phyloP scores from a whole-genome alignment of 257 asterid species.

The Solanum pinnatisectum region DNA sequence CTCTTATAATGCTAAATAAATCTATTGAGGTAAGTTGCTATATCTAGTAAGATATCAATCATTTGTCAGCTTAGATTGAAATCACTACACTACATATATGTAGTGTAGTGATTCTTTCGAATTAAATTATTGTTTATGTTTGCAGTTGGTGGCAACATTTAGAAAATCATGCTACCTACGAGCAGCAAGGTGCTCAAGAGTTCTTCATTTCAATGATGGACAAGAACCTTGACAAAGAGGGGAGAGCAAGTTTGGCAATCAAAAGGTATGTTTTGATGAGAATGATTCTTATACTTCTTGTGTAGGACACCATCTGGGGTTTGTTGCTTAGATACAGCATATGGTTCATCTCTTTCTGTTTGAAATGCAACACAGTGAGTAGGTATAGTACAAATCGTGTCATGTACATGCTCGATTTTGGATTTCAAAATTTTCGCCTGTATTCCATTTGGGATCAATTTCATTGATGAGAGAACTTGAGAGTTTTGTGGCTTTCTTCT shows the following conservation, averaged over 20 bases:
- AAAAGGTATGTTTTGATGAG: constrained; percentile 27
- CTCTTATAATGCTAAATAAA: neutral
- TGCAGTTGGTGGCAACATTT: constrained; percentile 98
- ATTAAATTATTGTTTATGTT: neutral
- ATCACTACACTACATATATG: neutral
- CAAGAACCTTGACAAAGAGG: constrained; percentile 80
- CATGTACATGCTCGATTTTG: neutral
- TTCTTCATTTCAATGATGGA: constrained; percentile 85
- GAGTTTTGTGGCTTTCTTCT: neutral
- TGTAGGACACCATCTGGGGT: neutral
- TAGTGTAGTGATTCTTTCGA: neutral
- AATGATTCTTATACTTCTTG: neutral
- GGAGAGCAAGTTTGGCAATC: constrained; percentile 38
- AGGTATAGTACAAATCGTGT: neutral
- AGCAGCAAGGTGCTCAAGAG: constrained; percentile 93
- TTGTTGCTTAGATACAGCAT: neutral
- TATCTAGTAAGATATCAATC: neutral
- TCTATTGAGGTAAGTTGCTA: too few species aligned
- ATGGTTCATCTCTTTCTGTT: neutral
- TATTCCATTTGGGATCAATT: neutral
- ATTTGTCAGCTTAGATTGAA: neutral
- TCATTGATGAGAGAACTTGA: neutral
- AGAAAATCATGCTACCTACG: constrained; percentile 79
- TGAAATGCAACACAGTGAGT: neutral
- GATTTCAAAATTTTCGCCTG: neutral